These are phyloP conservation scores for Fusarium sp. DNA, from an alignment of 2,329 filamentous ascomycete genomes.

Conservation along the genomic window DNA sequence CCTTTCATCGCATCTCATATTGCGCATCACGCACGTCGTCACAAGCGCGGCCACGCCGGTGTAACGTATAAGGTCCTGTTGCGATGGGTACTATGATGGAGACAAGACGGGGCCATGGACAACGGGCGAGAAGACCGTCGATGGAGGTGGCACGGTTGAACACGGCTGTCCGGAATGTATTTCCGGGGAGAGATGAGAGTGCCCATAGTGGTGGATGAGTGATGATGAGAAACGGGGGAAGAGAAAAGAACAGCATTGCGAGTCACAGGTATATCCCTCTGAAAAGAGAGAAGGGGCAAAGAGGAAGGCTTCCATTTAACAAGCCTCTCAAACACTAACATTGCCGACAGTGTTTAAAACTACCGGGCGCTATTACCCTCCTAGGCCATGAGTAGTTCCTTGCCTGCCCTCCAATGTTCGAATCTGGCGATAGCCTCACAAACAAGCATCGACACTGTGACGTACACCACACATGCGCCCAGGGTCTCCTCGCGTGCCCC, in stretches of 20 bases:
- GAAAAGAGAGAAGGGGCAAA: neutral
- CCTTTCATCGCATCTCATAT: conserved; percentile 32
- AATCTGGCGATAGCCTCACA: conserved; percentile 32
- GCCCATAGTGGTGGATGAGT: neutral
- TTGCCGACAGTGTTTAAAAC: too few relatives aligned
- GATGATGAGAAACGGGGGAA: neutral
- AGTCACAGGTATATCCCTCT: neutral
- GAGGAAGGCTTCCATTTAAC: too few relatives aligned
- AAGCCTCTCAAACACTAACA: too few relatives aligned
- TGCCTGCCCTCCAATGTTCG: neutral
- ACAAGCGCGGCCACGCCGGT: conserved; percentile 34
- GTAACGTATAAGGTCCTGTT: conserved; percentile 24
- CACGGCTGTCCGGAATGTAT: conserved; percentile 3
- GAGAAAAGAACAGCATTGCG: conserved; percentile 18
- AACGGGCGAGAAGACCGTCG: neutral
- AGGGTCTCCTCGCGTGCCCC: neutral
- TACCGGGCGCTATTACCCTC: too few relatives aligned
- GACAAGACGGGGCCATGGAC: neutral
- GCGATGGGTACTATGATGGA: neutral
- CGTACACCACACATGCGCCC: conserved; percentile 2
- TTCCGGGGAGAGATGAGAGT: conserved; percentile 13
- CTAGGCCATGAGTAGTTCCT: neutral
- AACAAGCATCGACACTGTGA: conserved; percentile 10
- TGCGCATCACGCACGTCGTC: conserved; percentile 33
- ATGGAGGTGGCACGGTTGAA: conserved; percentile 9